Conservation (phyloP, 2,329 filamentous ascomycete species). For the Colletotrichum sp. region DNA sequence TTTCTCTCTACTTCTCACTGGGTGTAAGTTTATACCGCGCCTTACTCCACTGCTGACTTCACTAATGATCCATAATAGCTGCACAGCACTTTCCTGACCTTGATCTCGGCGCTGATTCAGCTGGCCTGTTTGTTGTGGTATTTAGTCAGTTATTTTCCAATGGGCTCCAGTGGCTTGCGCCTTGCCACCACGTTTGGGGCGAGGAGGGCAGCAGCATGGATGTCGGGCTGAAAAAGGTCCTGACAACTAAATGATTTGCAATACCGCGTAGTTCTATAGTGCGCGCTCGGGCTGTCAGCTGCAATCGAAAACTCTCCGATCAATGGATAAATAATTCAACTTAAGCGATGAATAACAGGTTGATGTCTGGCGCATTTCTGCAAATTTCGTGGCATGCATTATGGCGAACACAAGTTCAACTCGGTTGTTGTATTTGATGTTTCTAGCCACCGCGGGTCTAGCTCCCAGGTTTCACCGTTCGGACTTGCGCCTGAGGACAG, state of each 20-base stretch:
- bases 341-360: not conserved
- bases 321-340: not conserved
- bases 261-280: not conserved
- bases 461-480: not conserved
- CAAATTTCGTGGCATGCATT: not conserved
- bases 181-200: conserved; percentile 87
- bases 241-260: not conserved
- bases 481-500: not conserved
- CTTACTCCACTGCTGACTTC: not conserved
- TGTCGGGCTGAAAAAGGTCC: conserved; percentile 67
- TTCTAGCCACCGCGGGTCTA: not conserved
- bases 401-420: not conserved
- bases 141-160: conserved; percentile 95
- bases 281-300: not conserved
- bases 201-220: conserved; percentile 84
- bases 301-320: not conserved
- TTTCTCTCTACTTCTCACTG: conserved; percentile 91
- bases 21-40: conserved; percentile 69
- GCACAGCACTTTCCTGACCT: conserved; percentile 81
- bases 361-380: not conserved
- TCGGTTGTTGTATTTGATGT: not conserved
- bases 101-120: conserved; percentile 84
- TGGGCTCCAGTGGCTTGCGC: conserved; percentile 88
- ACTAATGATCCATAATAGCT: conserved; percentile 60
- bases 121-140: conserved; percentile 89